A percentile compares a stretch with the other conserved stretches of the same genome.
phyloP scores from a whole-genome alignment of 148 eudicot species.

The Rhododendron vialii region DNA sequence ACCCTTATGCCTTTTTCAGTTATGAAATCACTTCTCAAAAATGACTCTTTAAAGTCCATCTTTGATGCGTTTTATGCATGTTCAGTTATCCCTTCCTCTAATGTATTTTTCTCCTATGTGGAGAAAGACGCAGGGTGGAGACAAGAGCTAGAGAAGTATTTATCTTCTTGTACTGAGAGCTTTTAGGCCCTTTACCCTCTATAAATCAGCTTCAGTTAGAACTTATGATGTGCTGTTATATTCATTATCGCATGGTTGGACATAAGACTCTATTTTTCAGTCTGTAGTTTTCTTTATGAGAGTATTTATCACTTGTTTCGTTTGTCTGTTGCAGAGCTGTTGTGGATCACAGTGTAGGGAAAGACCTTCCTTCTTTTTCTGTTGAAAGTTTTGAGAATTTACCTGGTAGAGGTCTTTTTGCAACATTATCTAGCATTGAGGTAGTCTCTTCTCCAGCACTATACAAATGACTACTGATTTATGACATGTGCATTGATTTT shows the following conservation, averaged over 20 bases:
- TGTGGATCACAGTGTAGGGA: conserved; percentile 79
- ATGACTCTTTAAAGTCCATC: neutral
- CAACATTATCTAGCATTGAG: conserved; percentile 78
- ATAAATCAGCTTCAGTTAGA: neutral
- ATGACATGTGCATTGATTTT: neutral
- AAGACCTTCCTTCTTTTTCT: conserved; percentile 72
- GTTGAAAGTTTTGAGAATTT: conserved; percentile 86
- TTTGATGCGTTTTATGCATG: neutral
- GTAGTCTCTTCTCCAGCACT: conserved; percentile 33
- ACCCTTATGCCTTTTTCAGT: neutral
- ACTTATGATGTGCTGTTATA: neutral
- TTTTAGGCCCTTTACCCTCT: neutral
- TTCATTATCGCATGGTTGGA: neutral
- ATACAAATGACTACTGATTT: neutral
- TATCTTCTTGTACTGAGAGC: neutral
- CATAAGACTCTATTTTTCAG: neutral
- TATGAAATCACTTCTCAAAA: neutral
- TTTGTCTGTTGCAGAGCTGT: conserved; percentile 76
- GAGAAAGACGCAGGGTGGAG: neutral
- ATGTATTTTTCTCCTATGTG: neutral
- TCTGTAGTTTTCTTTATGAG: neutral
- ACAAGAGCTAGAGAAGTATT: neutral
- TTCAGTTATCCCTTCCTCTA: neutral
- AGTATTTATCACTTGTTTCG: neutral
- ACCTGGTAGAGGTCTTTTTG: conserved; percentile 94